Base-by-base conservation (phyloP, 2,329 filamentous ascomycete species). In the Sclerotinia subarctica region DNA sequence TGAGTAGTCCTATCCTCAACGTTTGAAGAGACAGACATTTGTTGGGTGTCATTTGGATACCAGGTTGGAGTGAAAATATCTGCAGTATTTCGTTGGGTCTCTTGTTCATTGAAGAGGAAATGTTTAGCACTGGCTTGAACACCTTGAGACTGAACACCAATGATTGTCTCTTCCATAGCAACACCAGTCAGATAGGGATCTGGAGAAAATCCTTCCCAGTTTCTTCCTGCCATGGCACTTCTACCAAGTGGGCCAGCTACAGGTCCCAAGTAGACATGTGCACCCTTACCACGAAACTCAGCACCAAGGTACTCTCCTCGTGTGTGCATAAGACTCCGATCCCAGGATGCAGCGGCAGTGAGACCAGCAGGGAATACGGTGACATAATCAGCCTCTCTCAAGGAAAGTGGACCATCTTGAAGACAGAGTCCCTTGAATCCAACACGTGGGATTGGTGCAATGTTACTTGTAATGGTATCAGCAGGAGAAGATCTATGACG, bases 261-360 rank as follows among this genome's bases (percentile, higher is more conserved):
- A 42, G 83, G 74, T 11, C 79, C 80, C 6, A 95, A 84, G 70
- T 89, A 85, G 32, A 94, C 83, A 75, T 95, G 90, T 51, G 92
- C 83, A 70, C 92, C 92, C 79, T 94, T 95, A 69, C 80, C 88
- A 68, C 84, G 86, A 74, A 90, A 88, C 75, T 95, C 92, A 2
- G 75, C 75, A 13, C 82, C 83, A 76, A 85, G 78, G 53, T 78
- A 76, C 42, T 78, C 74, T 44, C 81, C 83, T 64, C 83, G 79
- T 51, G 80, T 77, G 60, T 80, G 78, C 76, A 90, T 87, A 59
- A 91, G 81, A 26, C 82, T 82, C 69, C 85, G 85, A 76, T 90
- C 87, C 85, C 87, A 92, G 15, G 90, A 88, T 11, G 88, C 86
- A 44, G 87, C 90, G 47, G 88, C 82, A 63, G 88, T 88, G 67